These are phyloP conservation scores for Yarrowia galli DNA, from an alignment of 1,139 yeast genomes.

Conservation along the genomic window DNA sequence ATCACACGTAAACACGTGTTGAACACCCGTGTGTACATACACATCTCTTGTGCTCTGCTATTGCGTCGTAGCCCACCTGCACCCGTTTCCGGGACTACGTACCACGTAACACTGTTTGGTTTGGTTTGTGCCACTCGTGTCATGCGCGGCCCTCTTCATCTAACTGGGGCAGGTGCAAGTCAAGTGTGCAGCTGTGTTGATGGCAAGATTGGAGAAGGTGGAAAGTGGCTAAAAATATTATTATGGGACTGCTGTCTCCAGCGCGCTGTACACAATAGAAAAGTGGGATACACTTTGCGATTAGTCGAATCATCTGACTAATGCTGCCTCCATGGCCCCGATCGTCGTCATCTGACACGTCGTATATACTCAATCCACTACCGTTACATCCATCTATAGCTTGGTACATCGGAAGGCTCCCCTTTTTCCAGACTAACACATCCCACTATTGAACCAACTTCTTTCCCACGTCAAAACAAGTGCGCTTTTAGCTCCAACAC, in stretches of 20 bases:
- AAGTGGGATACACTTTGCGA: neutral
- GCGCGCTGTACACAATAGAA: no score
- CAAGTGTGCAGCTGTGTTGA: neutral
- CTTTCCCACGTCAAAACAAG: neutral
- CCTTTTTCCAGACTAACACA: neutral
- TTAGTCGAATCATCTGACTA: neutral
- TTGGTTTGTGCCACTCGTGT: neutral
- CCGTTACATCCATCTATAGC: no score
- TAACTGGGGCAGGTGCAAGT: constrained; percentile 14
- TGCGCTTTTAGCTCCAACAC: constrained; percentile 2
- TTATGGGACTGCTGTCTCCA: neutral
- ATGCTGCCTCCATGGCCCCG: neutral
- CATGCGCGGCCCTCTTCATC: constrained; percentile 33
- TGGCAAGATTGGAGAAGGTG: constrained; percentile 1
- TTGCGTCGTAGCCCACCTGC: no score
- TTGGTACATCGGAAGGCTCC: no score
- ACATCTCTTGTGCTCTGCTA: no score
- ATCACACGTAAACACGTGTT: neutral
- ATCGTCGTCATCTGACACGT: neutral
- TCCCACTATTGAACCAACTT: neutral
- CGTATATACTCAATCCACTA: neutral
- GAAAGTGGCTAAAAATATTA: neutral
- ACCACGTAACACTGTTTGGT: constrained; percentile 29
- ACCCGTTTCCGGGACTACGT: constrained; percentile 16
- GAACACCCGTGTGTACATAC: no score